phyloP scores from a whole-genome alignment of 441 rosid genomes.

The Melastoma candidum region DNA sequence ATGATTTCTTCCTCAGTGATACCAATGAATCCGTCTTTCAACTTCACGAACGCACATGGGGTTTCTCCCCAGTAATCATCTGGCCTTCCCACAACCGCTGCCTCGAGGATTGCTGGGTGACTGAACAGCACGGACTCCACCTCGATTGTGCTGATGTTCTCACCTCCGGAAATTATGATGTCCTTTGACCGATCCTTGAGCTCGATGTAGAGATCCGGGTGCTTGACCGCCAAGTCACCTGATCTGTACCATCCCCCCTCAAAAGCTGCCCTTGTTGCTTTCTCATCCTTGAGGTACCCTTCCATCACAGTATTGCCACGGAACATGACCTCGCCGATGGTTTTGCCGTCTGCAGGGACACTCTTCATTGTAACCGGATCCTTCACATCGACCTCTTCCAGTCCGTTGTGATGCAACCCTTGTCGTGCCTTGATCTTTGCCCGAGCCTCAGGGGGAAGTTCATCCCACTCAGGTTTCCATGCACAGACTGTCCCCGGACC shows the following conservation, averaged over 20 bases:
- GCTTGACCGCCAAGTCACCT: conserved; percentile 65
- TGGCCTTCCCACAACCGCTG: conserved; percentile 62
- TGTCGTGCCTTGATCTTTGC: conserved; percentile 20
- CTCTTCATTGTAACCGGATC: conserved; percentile 10
- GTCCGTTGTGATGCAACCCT: background rate
- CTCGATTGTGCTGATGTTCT: conserved; percentile 63
- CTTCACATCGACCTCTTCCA: conserved; percentile 15
- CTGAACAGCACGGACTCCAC: conserved; percentile 50
- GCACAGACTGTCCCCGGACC: conserved; percentile 4
- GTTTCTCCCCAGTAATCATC: conserved; percentile 77
- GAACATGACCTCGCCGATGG: conserved; percentile 20
- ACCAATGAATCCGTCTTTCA: conserved; percentile 35
- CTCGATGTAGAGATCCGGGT: conserved; percentile 59
- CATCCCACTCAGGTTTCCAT: conserved; percentile 48
- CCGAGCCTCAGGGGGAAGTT: conserved; percentile 32
- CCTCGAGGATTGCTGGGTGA: conserved; percentile 61
- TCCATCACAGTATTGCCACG: conserved; percentile 19
- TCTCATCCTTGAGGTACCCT: conserved; percentile 16
- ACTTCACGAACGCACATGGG: conserved; percentile 67
- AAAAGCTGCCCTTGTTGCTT: background rate
- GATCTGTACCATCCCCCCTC: background rate
- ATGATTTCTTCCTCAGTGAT: conserved; percentile 36
- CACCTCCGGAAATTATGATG: conserved; percentile 62
- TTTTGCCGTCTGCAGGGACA: conserved; percentile 16
- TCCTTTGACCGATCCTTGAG: conserved; percentile 63